A percentile compares a stretch with the other conserved stretches of the same genome.
Conservation (phyloP, 2,329 filamentous ascomycete genomes). For the Diaporthe aspalathi region DNA sequence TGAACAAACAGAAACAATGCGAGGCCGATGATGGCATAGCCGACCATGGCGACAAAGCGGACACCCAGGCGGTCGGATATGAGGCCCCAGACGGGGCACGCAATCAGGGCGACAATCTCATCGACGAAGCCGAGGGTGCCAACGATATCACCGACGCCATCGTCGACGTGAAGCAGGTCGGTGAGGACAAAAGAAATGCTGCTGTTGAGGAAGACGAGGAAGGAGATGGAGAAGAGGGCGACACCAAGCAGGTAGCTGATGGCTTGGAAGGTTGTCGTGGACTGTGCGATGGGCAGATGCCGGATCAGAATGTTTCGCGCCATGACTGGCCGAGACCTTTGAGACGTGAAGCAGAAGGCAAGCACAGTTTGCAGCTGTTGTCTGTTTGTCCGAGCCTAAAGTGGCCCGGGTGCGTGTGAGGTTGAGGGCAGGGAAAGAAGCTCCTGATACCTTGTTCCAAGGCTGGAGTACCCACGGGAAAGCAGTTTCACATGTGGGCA, state of each 20-base stretch:
- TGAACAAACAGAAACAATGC: constrained; percentile 86
- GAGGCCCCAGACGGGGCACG: constrained; percentile 84
- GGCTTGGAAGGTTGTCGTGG: constrained; percentile 72
- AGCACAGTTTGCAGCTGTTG: constrained; percentile 15
- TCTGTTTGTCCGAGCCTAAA: constrained; percentile 8
- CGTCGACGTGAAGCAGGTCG: constrained; percentile 79
- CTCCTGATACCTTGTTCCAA: neutral
- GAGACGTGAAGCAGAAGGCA: neutral
- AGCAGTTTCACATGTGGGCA: constrained; percentile 35
- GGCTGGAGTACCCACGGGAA: neutral
- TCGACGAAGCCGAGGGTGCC: constrained; percentile 88
- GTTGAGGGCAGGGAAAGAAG: constrained; percentile 18
- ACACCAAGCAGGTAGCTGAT: constrained; percentile 83
- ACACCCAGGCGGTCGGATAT: constrained; percentile 82
- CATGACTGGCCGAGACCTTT: constrained; percentile 28
- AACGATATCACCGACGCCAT: constrained; percentile 81
- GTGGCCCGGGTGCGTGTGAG: neutral
- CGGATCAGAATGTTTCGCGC: constrained; percentile 50
- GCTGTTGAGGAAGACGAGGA: constrained; percentile 90
- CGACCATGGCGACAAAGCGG: constrained; percentile 76
- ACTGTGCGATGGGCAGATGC: constrained; percentile 67
- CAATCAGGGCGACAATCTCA: constrained; percentile 83
- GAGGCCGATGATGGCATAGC: constrained; percentile 84
- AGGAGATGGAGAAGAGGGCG: constrained; percentile 87
- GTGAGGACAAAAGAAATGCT: constrained; percentile 87